Conservation (phyloP, 129 eudicot species). For the Chrysanthemum seticuspe region DNA sequence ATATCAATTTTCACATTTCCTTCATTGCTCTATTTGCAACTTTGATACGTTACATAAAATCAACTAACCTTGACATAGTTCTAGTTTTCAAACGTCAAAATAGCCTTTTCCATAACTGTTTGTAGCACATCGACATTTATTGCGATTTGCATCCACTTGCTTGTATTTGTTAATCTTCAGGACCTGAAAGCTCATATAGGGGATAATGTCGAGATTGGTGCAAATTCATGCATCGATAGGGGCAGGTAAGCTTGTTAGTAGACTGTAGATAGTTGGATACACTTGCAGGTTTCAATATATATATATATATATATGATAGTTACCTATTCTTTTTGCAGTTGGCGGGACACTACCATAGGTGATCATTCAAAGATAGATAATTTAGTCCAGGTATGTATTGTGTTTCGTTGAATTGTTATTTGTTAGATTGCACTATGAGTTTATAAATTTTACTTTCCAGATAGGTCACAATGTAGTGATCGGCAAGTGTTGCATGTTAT, state of each 20-base stretch:
- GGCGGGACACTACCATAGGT: slow-evolving; percentile 91
- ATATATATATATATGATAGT: slow-evolving; percentile 2
- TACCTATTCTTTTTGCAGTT: slow-evolving; percentile 46
- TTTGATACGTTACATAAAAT: background rate
- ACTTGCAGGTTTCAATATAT: background rate
- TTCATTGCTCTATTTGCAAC: background rate
- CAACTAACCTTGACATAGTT: background rate
- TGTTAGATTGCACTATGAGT: slow-evolving; percentile 2
- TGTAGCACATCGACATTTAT: too few species aligned
- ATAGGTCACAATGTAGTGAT: slow-evolving; percentile 86
- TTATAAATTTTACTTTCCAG: slow-evolving; percentile 42
- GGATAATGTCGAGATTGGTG: slow-evolving; percentile 91
- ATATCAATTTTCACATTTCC: slow-evolving; percentile 5
- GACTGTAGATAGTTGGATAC: background rate
- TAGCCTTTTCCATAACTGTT: background rate
- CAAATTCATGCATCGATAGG: slow-evolving; percentile 90
- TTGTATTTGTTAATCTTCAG: slow-evolving; percentile 33
- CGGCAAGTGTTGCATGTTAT: slow-evolving; percentile 77
- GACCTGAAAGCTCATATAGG: slow-evolving; percentile 61
- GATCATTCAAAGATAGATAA: slow-evolving; percentile 89
- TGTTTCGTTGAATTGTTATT: slow-evolving; percentile 7
- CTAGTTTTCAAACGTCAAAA: background rate
- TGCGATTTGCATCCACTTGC: background rate
- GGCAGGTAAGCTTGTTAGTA: slow-evolving; percentile 65
- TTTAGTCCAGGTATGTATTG: slow-evolving; percentile 66